Conservation (phyloP, 2,329 filamentous ascomycete genomes). For the Monilinia aucupariae region DNA sequence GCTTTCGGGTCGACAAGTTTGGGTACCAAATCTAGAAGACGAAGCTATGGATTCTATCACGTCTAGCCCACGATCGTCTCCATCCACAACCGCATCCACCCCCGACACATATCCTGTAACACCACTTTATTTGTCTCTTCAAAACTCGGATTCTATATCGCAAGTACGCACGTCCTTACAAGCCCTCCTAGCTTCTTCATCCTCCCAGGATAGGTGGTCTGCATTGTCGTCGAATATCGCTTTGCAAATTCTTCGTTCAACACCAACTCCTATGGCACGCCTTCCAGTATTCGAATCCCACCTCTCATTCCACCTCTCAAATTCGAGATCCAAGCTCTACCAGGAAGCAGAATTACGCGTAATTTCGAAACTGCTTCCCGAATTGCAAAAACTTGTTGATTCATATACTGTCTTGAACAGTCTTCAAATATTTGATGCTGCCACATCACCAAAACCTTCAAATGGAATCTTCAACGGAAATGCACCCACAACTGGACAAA, state of each 20-base stretch:
- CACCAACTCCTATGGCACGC: conserved; percentile 29
- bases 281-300: conserved; percentile 33
- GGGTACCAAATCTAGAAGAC: conserved; percentile 28
- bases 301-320: conserved; percentile 33
- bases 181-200: conserved; percentile 32
- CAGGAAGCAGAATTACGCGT: conserved; percentile 31
- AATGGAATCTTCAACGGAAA: conserved; percentile 6
- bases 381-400: conserved; percentile 32
- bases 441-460: conserved; percentile 28
- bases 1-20: conserved; percentile 26
- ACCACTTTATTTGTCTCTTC: conserved; percentile 28
- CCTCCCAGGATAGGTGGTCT: conserved; percentile 30
- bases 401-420: conserved; percentile 32
- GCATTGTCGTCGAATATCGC: conserved; percentile 29
- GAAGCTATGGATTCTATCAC: conserved; percentile 22
- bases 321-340: conserved; percentile 29
- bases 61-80: conserved; percentile 33
- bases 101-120: conserved; percentile 28
- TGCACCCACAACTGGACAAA: conserved; percentile 17
- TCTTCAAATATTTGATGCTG: conserved; percentile 34
- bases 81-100: conserved; percentile 30
- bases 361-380: conserved; percentile 27
- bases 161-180: conserved; percentile 31
- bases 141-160: conserved; percentile 25
- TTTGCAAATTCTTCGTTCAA: conserved; percentile 34